Base-by-base conservation (phyloP, 345 rosid species). In the Euphorbia pulcherrima region DNA sequence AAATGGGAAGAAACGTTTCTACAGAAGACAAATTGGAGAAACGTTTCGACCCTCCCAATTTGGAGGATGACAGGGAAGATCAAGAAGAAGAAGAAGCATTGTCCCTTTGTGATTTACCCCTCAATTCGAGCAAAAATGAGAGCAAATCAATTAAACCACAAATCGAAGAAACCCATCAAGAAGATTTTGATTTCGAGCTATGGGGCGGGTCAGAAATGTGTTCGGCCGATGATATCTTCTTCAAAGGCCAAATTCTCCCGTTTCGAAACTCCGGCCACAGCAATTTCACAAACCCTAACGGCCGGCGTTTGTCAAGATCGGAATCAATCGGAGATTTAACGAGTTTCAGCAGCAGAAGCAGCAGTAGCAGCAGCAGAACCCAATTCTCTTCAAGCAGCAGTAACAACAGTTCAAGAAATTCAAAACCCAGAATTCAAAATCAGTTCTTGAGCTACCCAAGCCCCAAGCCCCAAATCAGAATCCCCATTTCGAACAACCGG, bases 171-270 rank as follows among this genome's bases (percentile, higher is more conserved):
- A 37, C 72, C 4, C 75, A 41, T 52, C 64, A 75, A 21, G 90
- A 83, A 44, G 91, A 87, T 4, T 82, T 84, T 52, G 83, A 88
- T 72, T 90, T 90, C 46, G 86, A 72, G 5, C 80, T 84, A 13
- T 81, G 75, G 67, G 71, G 57, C 54, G 80, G 75, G 51, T 78
- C 83, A 61, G 88, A 83, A 64, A 90, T 90, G 87, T 87, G 88
- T 17, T 78, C 87, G 0, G 93, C 96, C 0, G 96, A 90, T 41
- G 92, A 90, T 23, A 78, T 90, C 26, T 90, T 90, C 81, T 90
- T 79, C 54, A 76, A 85, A 70, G 96, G 96, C 13, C 85, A 77
- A 70, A 85, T 90, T 27, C 76, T 90, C 13, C 96, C 96, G 48
- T 69, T 83, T 11, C 89, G 90, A 29, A 82, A 68, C 72, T 87